Base-by-base conservation (phyloP, 2,329 filamentous ascomycete species). In the Helminthosporium solani region DNA sequence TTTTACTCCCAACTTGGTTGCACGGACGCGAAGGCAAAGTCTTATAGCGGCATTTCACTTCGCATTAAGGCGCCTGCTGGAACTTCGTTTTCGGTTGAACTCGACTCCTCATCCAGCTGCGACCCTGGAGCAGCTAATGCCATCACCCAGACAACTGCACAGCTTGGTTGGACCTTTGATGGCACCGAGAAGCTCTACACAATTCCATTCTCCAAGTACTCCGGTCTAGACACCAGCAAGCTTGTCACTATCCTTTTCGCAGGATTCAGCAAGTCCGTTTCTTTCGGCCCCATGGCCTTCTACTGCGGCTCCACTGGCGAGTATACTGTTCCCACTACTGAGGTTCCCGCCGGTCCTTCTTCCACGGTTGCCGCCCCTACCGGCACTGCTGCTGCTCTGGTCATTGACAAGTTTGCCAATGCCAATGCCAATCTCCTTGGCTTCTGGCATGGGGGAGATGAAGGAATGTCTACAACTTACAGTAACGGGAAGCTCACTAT, bases 401-500 rank as follows among this genome's bases (percentile, higher is more conserved):
- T 86, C 0, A 80, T 88, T 46, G 85, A 88, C 66, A 76, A 75
- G 3, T 88, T 88, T 53, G 68, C 68, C 28, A 75, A 73, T 53
- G 46, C 66, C 2, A 68, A 75, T 49, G 74, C 68, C 20, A 87
- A 88, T 58, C 76, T 79, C 15, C 74, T 87, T 2, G 79, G 78
- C 2, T 78, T 81, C 65, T 87, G 82, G 78, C 84, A 87, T 63
- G 84, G 85, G 8, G 74, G 74, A n/a, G 82, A 84, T 37, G 83
- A 86, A 48, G 75, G 76, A 14, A 76, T 85, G 59, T 72, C 68
- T 4, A 65, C 80, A 19, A 77, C 75, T 11, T 79, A 79, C 56
- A 72, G 73, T n/a, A 66, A 67, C 41, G 76, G 75, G 49, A 75
- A 73, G 49, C 69, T 86, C 50, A 79, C 75, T 7, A 75, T 86